Percentiles rank a stretch among this genome's conserved stretches.
phyloP scores from a whole-genome alignment of 1,284 basidiomycete species.

The Thelephora terrestris region DNA sequence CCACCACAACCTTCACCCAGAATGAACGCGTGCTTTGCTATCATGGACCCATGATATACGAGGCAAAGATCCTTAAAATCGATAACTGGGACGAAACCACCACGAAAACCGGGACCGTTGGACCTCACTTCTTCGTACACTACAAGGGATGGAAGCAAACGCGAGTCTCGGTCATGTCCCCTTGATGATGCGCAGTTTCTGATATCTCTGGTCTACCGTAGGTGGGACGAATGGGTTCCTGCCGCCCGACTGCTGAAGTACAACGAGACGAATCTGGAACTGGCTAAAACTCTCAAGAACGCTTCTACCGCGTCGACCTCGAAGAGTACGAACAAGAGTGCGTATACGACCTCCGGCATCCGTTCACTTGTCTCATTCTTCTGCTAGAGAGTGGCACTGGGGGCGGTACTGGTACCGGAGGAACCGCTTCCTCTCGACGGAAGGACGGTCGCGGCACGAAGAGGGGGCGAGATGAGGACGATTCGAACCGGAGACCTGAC shows the following conservation, averaged over 20 bases:
- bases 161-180: conserved; percentile 37
- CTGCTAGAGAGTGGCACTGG: not conserved
- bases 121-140: conserved; percentile 90
- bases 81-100: conserved; percentile 68
- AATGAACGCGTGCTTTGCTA: conserved; percentile 88
- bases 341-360: not conserved
- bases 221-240: conserved; percentile 99
- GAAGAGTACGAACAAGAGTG: conserved; percentile 14
- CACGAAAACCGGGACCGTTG: conserved; percentile 54
- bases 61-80: conserved; percentile 85
- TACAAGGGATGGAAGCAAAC: conserved; percentile 99
- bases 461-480: conserved; percentile 58
- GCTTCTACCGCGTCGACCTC: conserved; percentile 25
- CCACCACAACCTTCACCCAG: conserved; percentile 25
- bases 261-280: conserved; percentile 77
- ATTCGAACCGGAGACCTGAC: conserved; percentile 68
- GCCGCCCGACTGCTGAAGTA: conserved; percentile 75
- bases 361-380: not conserved
- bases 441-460: conserved; percentile 49
- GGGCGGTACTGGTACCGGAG: not conserved
- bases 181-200: not conserved
- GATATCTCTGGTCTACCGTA: conserved; percentile 20
- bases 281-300: conserved; percentile 55
- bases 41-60: conserved; percentile 91
- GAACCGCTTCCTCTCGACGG: conserved; percentile 17